Conservation (phyloP, 73 alveolate genomes). For the Paramecium primaurelia region DNA sequence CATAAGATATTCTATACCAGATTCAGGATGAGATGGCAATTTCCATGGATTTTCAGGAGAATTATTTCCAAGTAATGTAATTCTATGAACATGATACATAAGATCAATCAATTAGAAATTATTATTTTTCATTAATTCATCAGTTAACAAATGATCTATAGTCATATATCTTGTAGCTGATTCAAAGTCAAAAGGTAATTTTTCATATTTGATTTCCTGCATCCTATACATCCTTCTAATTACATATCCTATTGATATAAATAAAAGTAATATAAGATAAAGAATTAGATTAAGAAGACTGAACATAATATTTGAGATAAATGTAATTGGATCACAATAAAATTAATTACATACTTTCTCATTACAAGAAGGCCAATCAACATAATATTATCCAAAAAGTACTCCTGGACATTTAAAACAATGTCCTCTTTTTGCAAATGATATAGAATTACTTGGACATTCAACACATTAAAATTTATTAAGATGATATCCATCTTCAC, state of each 20-base stretch:
- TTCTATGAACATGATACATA: constrained; percentile 54
- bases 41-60: constrained; percentile 30
- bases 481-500: neutral
- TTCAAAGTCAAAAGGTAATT: constrained; percentile 57
- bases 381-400: neutral
- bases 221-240: constrained; percentile 48
- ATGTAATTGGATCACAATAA: constrained; percentile 3
- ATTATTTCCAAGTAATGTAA: constrained; percentile 42
- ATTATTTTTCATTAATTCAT: neutral
- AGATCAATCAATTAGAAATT: constrained; percentile 47
- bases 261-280: neutral
- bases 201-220: constrained; percentile 35
- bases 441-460: neutral
- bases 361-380: neutral
- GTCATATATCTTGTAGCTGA: constrained; percentile 53
- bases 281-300: neutral
- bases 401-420: constrained; percentile 35
- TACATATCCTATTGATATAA: constrained; percentile 31
- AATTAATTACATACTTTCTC: neutral
- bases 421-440: neutral
- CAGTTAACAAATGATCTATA: constrained; percentile 48
- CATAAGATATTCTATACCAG: constrained; percentile 48
- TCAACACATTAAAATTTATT: neutral
- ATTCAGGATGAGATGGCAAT: constrained; percentile 38
- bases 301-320: neutral